These are phyloP conservation scores for Kodamaea lidongshanica DNA, from an alignment of 805 yeast genomes.

Conservation along the genomic window DNA sequence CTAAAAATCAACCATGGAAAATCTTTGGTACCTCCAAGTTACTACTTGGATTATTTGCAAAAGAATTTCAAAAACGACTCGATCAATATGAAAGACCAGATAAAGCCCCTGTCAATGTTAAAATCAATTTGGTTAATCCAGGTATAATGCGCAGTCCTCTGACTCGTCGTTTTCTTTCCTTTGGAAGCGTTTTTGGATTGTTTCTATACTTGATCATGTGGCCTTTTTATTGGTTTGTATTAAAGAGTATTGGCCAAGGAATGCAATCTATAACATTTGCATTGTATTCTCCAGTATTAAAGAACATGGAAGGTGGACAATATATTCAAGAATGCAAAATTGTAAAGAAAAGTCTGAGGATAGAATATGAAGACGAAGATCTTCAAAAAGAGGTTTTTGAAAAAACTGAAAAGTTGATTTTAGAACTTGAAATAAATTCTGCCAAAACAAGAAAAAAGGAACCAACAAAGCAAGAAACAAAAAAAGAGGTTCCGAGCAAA, in stretches of 20 bases:
- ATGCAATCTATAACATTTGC: conserved; percentile 72
- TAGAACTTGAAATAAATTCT: conserved; percentile 58
- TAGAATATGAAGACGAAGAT: conserved; percentile 57
- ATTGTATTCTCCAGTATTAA: conserved; percentile 64
- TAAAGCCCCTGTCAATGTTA: conserved; percentile 61
- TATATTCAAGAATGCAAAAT: conserved; percentile 68
- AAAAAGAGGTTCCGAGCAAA: conserved; percentile 12
- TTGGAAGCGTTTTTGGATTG: conserved; percentile 65
- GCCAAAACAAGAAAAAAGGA: conserved; percentile 58
- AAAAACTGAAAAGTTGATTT: conserved; percentile 53
- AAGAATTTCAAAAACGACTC: conserved; percentile 67
- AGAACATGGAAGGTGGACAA: conserved; percentile 56
- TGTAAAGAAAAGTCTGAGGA: conserved; percentile 43
- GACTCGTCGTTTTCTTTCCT: conserved; percentile 67
- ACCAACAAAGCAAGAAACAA: conserved; percentile 15
- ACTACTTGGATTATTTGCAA: conserved; percentile 66
- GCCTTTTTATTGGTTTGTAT: conserved; percentile 78
- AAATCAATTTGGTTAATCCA: conserved; percentile 77
- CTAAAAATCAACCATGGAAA: conserved; percentile 58
- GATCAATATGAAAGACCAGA: conserved; percentile 59
- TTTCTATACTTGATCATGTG: conserved; percentile 56
- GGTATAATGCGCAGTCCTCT: conserved; percentile 88
- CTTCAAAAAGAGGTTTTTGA: conserved; percentile 58
- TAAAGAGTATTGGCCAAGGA: conserved; percentile 73
- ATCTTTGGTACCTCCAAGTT: conserved; percentile 81